Conservation (phyloP, 345 rosid genomes). For the Trapa incisa region DNA sequence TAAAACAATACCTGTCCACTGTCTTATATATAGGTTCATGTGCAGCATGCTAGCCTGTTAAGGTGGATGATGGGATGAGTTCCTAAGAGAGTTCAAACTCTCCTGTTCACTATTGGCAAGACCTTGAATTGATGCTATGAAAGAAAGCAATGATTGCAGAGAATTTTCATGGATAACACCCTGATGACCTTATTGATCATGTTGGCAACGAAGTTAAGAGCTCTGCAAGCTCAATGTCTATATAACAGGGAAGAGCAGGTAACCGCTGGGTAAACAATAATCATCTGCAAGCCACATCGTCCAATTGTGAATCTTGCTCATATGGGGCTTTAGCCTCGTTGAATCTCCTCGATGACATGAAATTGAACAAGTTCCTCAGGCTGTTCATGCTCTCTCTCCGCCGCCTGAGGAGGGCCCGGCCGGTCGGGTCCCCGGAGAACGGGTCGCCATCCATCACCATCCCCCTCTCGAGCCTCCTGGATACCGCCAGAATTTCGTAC, state of each 20-base stretch:
- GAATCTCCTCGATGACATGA: conserved; percentile 40
- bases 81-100: too few relatives aligned
- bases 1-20: neutral
- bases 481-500: conserved; percentile 51
- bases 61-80: too few relatives aligned
- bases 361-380: conserved; percentile 49
- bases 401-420: conserved; percentile 8
- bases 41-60: conserved; percentile 14
- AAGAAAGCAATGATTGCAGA: neutral
- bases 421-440: conserved; percentile 10
- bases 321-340: conserved; percentile 14
- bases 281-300: neutral
- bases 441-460: conserved; percentile 27
- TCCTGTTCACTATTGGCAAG: too few relatives aligned
- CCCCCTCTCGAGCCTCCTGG: conserved; percentile 49
- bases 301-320: neutral
- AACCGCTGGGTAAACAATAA: neutral
- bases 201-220: too few relatives aligned
- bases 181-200: too few relatives aligned
- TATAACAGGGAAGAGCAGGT: neutral
- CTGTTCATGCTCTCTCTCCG: conserved; percentile 43
- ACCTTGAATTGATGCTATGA: too few relatives aligned
- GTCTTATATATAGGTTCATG: neutral
- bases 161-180: too few relatives aligned
- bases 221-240: too few relatives aligned